Conservation (phyloP, 768 basidiomycete species). For the Galerina sulciceps region DNA sequence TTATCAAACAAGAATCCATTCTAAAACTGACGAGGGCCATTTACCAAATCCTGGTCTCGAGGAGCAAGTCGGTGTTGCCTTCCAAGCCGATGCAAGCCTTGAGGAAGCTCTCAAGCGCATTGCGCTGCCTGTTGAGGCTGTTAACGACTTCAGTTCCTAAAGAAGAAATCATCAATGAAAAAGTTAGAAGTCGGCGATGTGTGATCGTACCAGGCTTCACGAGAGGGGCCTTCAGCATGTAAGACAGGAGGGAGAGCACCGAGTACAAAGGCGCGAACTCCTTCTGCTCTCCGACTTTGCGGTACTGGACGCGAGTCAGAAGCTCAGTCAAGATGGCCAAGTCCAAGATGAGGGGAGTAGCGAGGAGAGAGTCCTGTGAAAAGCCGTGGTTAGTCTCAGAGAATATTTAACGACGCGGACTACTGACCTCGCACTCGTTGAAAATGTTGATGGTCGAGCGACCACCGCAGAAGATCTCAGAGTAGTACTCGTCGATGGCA, state of each 20-base stretch:
- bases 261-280: slow-evolving; percentile 89
- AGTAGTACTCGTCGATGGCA: slow-evolving; percentile 99
- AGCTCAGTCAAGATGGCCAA: slow-evolving; percentile 92
- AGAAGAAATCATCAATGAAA: not conserved
- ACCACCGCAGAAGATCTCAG: slow-evolving; percentile 96
- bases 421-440: slow-evolving; percentile 90
- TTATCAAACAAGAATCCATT: not conserved
- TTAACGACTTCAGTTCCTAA: slow-evolving; percentile 90
- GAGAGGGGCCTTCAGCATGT: slow-evolving; percentile 98
- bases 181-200: not conserved
- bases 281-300: slow-evolving; percentile 49
- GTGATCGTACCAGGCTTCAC: slow-evolving; percentile 76
- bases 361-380: slow-evolving; percentile 86
- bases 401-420: not conserved
- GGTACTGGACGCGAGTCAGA: slow-evolving; percentile 91
- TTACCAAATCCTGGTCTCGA: slow-evolving; percentile 90
- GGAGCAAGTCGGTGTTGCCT: slow-evolving; percentile 79
- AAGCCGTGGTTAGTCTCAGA: not conserved
- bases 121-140: slow-evolving; percentile 92
- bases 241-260: slow-evolving; percentile 89
- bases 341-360: slow-evolving; percentile 95
- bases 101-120: slow-evolving; percentile 90
- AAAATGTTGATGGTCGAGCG: slow-evolving; percentile 94
- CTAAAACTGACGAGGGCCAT: slow-evolving; percentile 13
- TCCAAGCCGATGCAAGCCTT: slow-evolving; percentile 94